Percentiles rank a stretch among this genome's conserved stretches.
phyloP scores from a whole-genome alignment of 768 basidiomycete genomes.

The Rhodotorula graminis region DNA sequence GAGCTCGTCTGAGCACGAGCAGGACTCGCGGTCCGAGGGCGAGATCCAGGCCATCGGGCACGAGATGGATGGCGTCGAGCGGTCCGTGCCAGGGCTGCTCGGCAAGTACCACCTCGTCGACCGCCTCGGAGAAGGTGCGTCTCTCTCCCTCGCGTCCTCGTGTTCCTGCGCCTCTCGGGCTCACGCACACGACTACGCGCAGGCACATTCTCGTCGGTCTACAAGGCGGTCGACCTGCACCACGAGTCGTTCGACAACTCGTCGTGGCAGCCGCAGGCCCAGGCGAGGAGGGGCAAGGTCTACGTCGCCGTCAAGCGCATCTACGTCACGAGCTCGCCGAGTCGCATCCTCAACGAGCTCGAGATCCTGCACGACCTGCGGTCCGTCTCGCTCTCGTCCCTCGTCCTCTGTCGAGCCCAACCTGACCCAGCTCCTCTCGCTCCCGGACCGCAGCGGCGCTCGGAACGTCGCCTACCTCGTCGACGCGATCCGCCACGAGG shows the following conservation, averaged over 20 bases:
- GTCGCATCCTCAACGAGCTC: constrained; percentile 87
- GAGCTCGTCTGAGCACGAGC: constrained; percentile 7
- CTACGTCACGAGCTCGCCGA: constrained; percentile 90
- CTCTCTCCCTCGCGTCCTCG: not conserved
- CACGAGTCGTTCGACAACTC: constrained; percentile 54
- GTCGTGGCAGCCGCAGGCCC: constrained; percentile 52
- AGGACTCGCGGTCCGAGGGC: constrained; percentile 22
- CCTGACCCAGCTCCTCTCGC: not conserved
- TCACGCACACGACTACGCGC: not conserved
- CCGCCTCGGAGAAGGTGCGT: constrained; percentile 71
- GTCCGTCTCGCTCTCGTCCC: constrained; percentile 41
- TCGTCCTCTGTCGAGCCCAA: constrained; percentile 39
- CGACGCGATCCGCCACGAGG: constrained; percentile 81
- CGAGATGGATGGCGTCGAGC: constrained; percentile 70
- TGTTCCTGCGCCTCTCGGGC: not conserved
- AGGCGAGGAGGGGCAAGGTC: constrained; percentile 43
- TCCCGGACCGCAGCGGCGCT: constrained; percentile 56
- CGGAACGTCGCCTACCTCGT: constrained; percentile 88
- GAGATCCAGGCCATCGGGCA: constrained; percentile 30
- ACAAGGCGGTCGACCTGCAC: constrained; percentile 85
- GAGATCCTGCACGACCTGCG: constrained; percentile 70
- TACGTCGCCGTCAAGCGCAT: constrained; percentile 95
- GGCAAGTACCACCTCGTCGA: constrained; percentile 74
- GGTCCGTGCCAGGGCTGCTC: constrained; percentile 62
- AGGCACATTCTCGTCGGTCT: constrained; percentile 99